phyloP scores from a whole-genome alignment of 2,329 filamentous ascomycete genomes.

The Monilinia fructigena region DNA sequence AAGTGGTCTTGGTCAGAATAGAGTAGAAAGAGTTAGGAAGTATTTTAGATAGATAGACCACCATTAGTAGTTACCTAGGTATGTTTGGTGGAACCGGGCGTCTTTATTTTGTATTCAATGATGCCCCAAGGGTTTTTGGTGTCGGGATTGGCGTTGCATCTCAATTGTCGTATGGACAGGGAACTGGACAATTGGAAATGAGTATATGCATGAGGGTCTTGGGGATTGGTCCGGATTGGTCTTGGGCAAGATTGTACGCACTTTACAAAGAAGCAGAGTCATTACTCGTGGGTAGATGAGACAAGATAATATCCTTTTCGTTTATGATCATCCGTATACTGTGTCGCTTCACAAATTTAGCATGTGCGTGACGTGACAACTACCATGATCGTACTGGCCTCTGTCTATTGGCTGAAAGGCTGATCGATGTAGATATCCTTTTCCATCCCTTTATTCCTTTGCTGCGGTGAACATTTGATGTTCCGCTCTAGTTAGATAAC shows the following conservation, averaged over 20 bases:
- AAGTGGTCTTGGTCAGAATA: neutral
- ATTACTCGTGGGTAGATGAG: slow-evolving; percentile 5
- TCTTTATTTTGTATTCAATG: slow-evolving; percentile 22
- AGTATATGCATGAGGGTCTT: slow-evolving; percentile 1
- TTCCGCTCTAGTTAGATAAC: neutral
- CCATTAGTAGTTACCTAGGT: neutral
- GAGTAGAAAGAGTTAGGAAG: neutral
- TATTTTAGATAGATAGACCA: slow-evolving; percentile 15
- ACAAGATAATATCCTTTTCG: slow-evolving; percentile 11
- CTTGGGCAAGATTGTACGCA: slow-evolving; percentile 7
- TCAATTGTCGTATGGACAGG: slow-evolving; percentile 2
- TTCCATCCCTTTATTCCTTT: neutral
- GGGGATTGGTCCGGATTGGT: slow-evolving; percentile 8
- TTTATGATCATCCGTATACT: slow-evolving; percentile 15
- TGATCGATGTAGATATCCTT: neutral
- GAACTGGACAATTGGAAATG: slow-evolving; percentile 3
- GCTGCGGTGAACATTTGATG: neutral
- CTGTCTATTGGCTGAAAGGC: neutral
- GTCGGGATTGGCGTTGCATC: slow-evolving; percentile 13
- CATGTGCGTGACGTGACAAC: neutral
- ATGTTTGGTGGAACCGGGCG: slow-evolving; percentile 9
- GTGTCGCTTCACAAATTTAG: slow-evolving; percentile 6
- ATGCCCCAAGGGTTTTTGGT: slow-evolving; percentile 15
- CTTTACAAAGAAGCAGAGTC: slow-evolving; percentile 10
- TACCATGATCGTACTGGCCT: neutral